Percentiles rank a stretch among this genome's conserved stretches.
phyloP scores from a whole-genome alignment of 1,139 yeast species.

The Hemisphaericaspora lyxosophila region DNA sequence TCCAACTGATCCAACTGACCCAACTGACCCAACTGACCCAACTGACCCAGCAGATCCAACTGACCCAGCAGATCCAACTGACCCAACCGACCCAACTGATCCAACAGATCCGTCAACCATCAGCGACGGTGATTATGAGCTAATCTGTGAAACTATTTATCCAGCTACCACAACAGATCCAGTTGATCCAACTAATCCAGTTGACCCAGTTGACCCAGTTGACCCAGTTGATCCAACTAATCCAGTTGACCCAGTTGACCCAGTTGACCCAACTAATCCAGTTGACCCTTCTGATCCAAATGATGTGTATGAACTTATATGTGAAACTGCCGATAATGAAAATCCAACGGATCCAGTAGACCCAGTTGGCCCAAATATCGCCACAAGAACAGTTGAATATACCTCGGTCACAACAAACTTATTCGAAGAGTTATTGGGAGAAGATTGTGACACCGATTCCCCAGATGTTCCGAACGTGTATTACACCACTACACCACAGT shows the following conservation, averaged over 20 bases:
- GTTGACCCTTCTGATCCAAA: slow-evolving; percentile 5
- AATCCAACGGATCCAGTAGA: not conserved
- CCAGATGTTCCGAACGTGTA: too few relatives aligned
- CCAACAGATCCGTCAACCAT: not conserved
- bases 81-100: slow-evolving; percentile 6
- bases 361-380: not conserved
- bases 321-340: not conserved
- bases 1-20: slow-evolving; percentile 1
- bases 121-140: not conserved
- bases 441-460: too few relatives aligned
- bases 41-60: slow-evolving; percentile 2
- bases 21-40: not conserved
- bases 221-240: slow-evolving; percentile 5
- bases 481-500: too few relatives aligned
- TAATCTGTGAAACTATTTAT: not conserved
- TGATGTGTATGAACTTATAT: slow-evolving; percentile 3
- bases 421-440: too few relatives aligned
- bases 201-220: slow-evolving; percentile 5
- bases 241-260: slow-evolving; percentile 1
- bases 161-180: slow-evolving; percentile 4
- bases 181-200: slow-evolving; percentile 1
- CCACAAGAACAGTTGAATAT: too few relatives aligned
- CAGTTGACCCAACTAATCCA: slow-evolving; percentile 3
- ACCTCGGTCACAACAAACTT: too few relatives aligned
- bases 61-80: slow-evolving; percentile 4